Conservation (phyloP, 768 basidiomycete species). For the Leccinum boreale region DNA sequence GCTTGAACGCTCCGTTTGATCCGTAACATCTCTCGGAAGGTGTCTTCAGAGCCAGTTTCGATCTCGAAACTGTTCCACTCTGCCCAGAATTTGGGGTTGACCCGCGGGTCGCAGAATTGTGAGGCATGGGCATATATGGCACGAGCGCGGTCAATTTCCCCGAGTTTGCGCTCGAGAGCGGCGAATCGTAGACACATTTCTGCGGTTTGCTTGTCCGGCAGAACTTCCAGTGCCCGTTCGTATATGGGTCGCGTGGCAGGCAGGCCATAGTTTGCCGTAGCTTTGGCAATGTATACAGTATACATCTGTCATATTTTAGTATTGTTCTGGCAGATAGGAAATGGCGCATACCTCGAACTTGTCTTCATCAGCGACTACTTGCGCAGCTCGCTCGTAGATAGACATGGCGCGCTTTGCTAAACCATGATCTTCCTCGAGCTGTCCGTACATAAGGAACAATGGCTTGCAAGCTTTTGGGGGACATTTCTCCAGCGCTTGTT, state of each 20-base stretch:
- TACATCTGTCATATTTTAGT: conserved; percentile 65
- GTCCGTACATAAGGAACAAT: conserved; percentile 93
- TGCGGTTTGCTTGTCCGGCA: conserved; percentile 92
- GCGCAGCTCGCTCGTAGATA: conserved; percentile 90
- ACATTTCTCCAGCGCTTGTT: conserved; percentile 96
- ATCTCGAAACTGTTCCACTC: conserved; percentile 99
- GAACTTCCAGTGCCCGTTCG: conserved; percentile 87
- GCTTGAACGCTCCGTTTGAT: conserved; percentile 99
- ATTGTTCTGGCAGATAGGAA: background rate
- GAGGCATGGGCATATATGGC: conserved; percentile 97
- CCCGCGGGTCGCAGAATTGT: conserved; percentile 96
- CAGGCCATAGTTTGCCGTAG: conserved; percentile 91
- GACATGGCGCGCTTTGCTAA: conserved; percentile 95
- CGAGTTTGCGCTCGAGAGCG: conserved; percentile 92
- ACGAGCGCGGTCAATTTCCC: conserved; percentile 97
- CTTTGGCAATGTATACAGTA: conserved; percentile 96
- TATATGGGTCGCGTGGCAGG: conserved; percentile 97
- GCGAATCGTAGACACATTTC: conserved; percentile 98
- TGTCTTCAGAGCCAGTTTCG: conserved; percentile 98
- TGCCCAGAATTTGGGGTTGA: conserved; percentile 89
- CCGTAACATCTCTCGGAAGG: conserved; percentile 91
- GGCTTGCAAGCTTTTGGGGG: conserved; percentile 94
- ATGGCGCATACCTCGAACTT: conserved; percentile 78
- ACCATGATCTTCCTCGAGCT: conserved; percentile 92
- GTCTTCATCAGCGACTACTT: conserved; percentile 83